These are phyloP conservation scores for Aspergillus cristatus DNA, from an alignment of 495 filamentous ascomycete genomes.

Conservation along the genomic window DNA sequence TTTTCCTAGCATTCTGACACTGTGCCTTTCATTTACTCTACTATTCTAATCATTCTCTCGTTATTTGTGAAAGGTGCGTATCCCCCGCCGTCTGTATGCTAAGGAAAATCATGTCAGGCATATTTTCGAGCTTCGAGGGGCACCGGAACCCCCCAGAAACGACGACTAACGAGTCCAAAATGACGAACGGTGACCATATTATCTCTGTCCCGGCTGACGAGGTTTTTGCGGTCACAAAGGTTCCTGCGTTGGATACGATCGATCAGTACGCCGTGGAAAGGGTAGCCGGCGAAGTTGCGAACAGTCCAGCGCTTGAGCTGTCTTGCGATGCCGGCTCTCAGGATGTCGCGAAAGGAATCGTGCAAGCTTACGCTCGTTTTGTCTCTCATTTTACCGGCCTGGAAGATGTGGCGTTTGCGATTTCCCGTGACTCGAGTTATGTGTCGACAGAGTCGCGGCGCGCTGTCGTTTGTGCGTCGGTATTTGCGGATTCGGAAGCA, in stretches of 20 bases:
- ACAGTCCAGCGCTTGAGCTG: slow-evolving; percentile 6
- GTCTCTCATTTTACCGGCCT: slow-evolving; percentile 13
- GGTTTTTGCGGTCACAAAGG: slow-evolving; percentile 12
- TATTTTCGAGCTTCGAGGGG: slow-evolving; percentile 7
- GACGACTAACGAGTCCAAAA: too few species aligned
- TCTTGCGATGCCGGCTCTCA: slow-evolving; percentile 2
- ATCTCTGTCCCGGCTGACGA: not conserved
- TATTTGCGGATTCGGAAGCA: not conserved
- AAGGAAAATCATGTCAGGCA: slow-evolving; percentile 12
- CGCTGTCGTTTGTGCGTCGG: slow-evolving; percentile 7
- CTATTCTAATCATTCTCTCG: too few species aligned
- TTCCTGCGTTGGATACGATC: slow-evolving; percentile 17
- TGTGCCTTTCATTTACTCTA: slow-evolving; percentile 3
- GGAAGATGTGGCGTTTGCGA: slow-evolving; percentile 14
- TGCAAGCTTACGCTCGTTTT: slow-evolving; percentile 15
- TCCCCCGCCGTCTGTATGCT: slow-evolving; percentile 6
- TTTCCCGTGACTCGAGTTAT: slow-evolving; percentile 4
- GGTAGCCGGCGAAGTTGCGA: slow-evolving; percentile 1
- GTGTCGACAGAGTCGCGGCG: not conserved
- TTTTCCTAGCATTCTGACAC: not conserved
- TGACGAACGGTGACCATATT: not conserved
- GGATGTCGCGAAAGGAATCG: slow-evolving; percentile 6
- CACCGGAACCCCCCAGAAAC: slow-evolving; percentile 3
- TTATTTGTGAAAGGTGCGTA: slow-evolving; percentile 11
- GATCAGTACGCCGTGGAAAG: slow-evolving; percentile 13